These are phyloP conservation scores for Trametes cubensis DNA, from an alignment of 768 basidiomycete species.

Conservation along the genomic window DNA sequence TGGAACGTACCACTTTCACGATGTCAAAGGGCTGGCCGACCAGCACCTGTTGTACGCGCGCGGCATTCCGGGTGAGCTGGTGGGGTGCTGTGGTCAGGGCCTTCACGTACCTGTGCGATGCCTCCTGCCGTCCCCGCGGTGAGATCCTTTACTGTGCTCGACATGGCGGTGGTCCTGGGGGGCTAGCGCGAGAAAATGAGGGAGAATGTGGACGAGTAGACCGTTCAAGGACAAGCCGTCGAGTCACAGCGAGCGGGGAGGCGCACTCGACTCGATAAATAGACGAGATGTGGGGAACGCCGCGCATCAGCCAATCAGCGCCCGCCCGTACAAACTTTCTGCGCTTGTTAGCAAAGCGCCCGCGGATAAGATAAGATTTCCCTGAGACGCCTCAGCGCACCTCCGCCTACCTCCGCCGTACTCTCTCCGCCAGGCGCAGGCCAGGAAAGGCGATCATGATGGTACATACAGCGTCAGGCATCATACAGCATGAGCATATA, in stretches of 20 bases:
- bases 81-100: slow-evolving; percentile 13
- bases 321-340: slow-evolving; percentile 20
- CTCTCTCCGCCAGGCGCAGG: no score
- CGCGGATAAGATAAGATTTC: slow-evolving; percentile 33
- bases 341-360: slow-evolving; percentile 7
- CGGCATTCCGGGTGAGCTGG: slow-evolving; percentile 6
- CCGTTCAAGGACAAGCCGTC: slow-evolving; percentile 15
- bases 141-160: slow-evolving; percentile 81
- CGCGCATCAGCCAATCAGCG: slow-evolving; percentile 25
- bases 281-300: slow-evolving; percentile 12
- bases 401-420: background rate
- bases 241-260: slow-evolving; percentile 19
- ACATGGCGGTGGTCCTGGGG: slow-evolving; percentile 31
- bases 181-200: background rate
- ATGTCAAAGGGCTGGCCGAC: slow-evolving; percentile 97
- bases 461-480: slow-evolving; percentile 2
- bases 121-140: slow-evolving; percentile 91
- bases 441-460: background rate
- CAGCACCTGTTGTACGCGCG: slow-evolving; percentile 56
- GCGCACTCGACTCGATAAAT: slow-evolving; percentile 17
- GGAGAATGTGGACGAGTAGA: slow-evolving; percentile 3
- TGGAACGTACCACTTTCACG: slow-evolving; percentile 81
- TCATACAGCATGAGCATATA: slow-evolving; percentile 9
- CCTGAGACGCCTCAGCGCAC: slow-evolving; percentile 2
- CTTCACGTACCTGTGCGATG: slow-evolving; percentile 68